These are phyloP conservation scores for Myriosclerotinia scirpicola DNA, from an alignment of 2,329 filamentous ascomycete species.

Conservation along the genomic window DNA sequence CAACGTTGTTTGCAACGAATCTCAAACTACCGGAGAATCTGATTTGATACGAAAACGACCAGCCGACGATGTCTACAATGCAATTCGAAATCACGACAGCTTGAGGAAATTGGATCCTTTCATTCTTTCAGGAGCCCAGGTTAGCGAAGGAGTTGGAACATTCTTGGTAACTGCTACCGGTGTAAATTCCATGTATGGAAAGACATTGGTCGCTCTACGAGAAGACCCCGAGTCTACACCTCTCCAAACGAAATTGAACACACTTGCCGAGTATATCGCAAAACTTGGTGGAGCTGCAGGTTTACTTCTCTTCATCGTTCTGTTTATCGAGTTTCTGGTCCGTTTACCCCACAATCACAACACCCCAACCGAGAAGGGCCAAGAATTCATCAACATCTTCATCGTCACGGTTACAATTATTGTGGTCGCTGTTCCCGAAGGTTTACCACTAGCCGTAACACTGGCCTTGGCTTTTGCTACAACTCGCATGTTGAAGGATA, in stretches of 20 bases:
- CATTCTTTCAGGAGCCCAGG: conserved; percentile 76
- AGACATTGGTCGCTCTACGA: conserved; percentile 75
- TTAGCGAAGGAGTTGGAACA: conserved; percentile 72
- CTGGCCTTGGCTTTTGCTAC: conserved; percentile 67
- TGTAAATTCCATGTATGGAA: conserved; percentile 71
- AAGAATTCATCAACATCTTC: conserved; percentile 61
- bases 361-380: conserved; percentile 56
- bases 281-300: conserved; percentile 71
- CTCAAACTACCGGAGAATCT: conserved; percentile 74
- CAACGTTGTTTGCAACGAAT: conserved; percentile 70
- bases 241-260: conserved; percentile 74
- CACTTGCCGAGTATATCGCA: conserved; percentile 77
- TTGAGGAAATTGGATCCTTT: conserved; percentile 73
- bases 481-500: conserved; percentile 66
- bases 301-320: conserved; percentile 71
- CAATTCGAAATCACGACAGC: conserved; percentile 59
- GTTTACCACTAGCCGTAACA: conserved; percentile 65
- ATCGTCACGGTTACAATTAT: conserved; percentile 66
- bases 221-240: conserved; percentile 77
- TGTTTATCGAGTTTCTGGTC: conserved; percentile 76
- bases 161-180: conserved; percentile 76
- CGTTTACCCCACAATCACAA: conserved; percentile 52
- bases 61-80: conserved; percentile 62
- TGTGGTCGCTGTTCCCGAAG: conserved; percentile 68
- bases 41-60: conserved; percentile 67